A percentile compares a stretch with the other conserved stretches of the same genome.
phyloP scores from a whole-genome alignment of 2,329 filamentous ascomycete species.

The Aspergillus neoniger region DNA sequence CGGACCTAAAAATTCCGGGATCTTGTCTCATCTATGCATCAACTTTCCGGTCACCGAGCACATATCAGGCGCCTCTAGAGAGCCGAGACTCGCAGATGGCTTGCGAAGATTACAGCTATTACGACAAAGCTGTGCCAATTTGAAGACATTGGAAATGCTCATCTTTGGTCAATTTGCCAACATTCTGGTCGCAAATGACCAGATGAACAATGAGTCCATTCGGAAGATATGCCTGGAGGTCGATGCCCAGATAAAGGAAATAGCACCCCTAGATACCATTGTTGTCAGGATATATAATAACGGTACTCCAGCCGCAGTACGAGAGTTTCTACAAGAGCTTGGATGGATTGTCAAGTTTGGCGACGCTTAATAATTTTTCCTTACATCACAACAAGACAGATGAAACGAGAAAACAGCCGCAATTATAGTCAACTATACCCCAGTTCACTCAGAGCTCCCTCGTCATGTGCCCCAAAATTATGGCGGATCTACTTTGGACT shows the following conservation, averaged over 20 bases:
- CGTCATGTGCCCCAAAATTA: no score
- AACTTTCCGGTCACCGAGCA: constrained; percentile 7
- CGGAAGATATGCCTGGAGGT: background rate
- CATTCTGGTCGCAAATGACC: background rate
- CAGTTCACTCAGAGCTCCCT: no score
- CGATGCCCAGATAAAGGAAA: background rate
- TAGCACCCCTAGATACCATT: background rate
- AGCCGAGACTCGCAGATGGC: constrained; percentile 1
- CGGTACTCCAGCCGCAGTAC: background rate
- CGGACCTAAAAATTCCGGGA: constrained; percentile 1
- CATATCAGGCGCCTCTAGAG: background rate
- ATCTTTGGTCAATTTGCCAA: background rate
- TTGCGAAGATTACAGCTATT: constrained; percentile 6
- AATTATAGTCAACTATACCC: no score
- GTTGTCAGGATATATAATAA: constrained; percentile 1
- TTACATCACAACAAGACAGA: background rate
- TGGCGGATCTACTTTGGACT: no score
- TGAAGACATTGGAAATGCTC: constrained; percentile 8
- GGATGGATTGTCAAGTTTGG: constrained; percentile 11
- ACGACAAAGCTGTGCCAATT: background rate
- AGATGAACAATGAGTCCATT: background rate
- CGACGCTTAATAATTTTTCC: background rate
- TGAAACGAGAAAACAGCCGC: background rate
- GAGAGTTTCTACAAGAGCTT: constrained; percentile 7
- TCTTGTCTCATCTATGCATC: constrained; percentile 6